Evolutionary conservation across 148 eudicot species (phyloP), one percentile per base, ranked within the genome.

Genomic region (Arctostaphylos glauca): DNA sequence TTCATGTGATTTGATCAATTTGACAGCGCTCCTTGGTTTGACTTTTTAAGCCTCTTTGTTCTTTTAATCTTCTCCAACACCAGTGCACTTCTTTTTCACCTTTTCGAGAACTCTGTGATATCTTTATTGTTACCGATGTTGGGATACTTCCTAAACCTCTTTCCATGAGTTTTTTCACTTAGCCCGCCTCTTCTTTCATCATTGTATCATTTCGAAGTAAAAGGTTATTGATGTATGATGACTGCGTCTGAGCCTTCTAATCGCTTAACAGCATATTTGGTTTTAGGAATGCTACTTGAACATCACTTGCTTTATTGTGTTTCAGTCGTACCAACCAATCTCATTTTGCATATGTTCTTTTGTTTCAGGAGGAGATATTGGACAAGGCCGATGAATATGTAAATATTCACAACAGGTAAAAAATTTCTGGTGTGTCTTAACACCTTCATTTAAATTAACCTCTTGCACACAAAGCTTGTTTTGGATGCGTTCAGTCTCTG

Each of bases 351-450:
- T 41, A 50, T 79, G 41, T 67, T 74, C 80, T 50, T 64, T 78
- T 58, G 38, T 66, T 56, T 73, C 92, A 96, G 99, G 99, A 96
- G 92, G 99, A 96, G 84, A 96, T 96, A 88, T 71, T 96, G 84
- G 98, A 96, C 81, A 98, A 96, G 87, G 94, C 99, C 18, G 98
- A 96, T 83, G 99, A 96, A 71, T 96, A 96, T 82, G 99, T 96
- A 43, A 96, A 96, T 84, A 96, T 94, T 77, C 99, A 96, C 88
- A 94, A 96, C 89, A 88, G 98, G 99, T 94, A 78, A 74, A 80
- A 31, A 31, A 31, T 31, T 31, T 31, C 38, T 0, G 0, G 0
- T 31, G 38, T 31, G 38, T 31, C 38, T 31, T 31, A 31, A 31
- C 38, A 31, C 38, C 60, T 43, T 71, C 66, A 25, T 72, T n/a